Conservation (phyloP, 2,329 filamentous ascomycete species). For the Aspergillus flavus region DNA sequence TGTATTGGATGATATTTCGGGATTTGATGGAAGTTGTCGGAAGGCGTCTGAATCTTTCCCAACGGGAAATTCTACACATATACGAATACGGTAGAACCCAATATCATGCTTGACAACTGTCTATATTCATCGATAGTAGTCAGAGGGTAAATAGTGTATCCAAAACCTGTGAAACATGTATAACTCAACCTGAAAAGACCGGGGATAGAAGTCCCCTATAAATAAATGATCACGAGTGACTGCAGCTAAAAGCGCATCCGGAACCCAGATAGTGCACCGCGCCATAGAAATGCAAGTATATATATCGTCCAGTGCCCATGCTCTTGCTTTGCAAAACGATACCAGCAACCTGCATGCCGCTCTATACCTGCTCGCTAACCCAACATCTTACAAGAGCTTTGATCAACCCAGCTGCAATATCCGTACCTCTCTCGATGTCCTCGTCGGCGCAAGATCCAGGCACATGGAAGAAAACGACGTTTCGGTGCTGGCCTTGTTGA, state of each 20-base stretch:
- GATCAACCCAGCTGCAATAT: constrained; percentile 47
- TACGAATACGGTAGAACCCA: not conserved
- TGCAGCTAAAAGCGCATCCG: too few relatives aligned
- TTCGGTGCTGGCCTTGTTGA: constrained; percentile 36
- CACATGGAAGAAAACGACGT: constrained; percentile 72
- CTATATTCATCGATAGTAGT: not conserved
- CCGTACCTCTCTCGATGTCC: constrained; percentile 42
- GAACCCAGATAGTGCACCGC: not conserved
- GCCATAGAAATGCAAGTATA: not conserved
- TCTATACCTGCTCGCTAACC: constrained; percentile 27
- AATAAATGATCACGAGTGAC: too few relatives aligned
- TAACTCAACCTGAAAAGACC: not conserved
- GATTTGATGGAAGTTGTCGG: not conserved
- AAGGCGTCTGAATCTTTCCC: not conserved
- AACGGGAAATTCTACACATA: not conserved
- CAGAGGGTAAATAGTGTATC: not conserved
- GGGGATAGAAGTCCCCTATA: too few relatives aligned
- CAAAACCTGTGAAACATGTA: not conserved
- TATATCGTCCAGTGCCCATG: not conserved
- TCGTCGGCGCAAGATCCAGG: constrained; percentile 60
- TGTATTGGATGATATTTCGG: not conserved
- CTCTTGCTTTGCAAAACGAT: not conserved
- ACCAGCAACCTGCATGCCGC: not conserved
- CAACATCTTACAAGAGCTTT: constrained; percentile 46
- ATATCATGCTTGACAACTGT: not conserved